phyloP scores from a whole-genome alignment of 1,139 yeast genomes.

The Debaryomyces singareniensis region DNA sequence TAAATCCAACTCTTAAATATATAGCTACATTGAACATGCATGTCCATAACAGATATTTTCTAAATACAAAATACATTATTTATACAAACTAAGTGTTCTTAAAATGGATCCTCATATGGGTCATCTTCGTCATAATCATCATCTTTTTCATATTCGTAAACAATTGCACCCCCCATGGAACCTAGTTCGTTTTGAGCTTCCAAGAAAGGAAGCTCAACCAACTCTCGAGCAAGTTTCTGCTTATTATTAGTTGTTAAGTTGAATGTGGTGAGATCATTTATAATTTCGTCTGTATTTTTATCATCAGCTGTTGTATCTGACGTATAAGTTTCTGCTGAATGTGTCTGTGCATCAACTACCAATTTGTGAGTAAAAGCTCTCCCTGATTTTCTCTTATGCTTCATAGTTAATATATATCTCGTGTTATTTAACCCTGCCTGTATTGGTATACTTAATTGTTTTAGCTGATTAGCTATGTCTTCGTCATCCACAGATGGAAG shows the following conservation, averaged over 20 bases:
- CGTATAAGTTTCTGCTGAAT: conserved; percentile 39
- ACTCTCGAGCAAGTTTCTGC: conserved; percentile 73
- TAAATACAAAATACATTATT: too few relatives aligned
- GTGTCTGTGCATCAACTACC: conserved; percentile 44
- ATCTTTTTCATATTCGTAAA: conserved; percentile 78
- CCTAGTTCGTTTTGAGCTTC: conserved; percentile 79
- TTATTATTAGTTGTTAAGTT: conserved; percentile 69
- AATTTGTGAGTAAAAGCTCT: conserved; percentile 58
- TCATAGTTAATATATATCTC: conserved; percentile 44
- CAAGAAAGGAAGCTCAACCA: conserved; percentile 82
- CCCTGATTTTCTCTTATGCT: conserved; percentile 79
- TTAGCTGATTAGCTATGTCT: conserved; percentile 34
- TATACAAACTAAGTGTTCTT: too few relatives aligned
- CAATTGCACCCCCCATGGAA: conserved; percentile 79
- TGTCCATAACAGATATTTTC: neutral
- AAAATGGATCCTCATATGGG: conserved; percentile 94
- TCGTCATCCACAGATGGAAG: conserved; percentile 37
- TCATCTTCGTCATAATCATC: conserved; percentile 97
- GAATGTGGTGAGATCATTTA: conserved; percentile 79
- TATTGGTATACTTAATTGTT: conserved; percentile 44
- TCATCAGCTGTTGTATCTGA: conserved; percentile 16
- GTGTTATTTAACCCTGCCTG: conserved; percentile 37
- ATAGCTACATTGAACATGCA: neutral
- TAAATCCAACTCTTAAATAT: conserved; percentile 1
- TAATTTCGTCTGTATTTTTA: conserved; percentile 36